phyloP scores from a whole-genome alignment of 176 grass and related monocot species.

The Oryza nivara region DNA sequence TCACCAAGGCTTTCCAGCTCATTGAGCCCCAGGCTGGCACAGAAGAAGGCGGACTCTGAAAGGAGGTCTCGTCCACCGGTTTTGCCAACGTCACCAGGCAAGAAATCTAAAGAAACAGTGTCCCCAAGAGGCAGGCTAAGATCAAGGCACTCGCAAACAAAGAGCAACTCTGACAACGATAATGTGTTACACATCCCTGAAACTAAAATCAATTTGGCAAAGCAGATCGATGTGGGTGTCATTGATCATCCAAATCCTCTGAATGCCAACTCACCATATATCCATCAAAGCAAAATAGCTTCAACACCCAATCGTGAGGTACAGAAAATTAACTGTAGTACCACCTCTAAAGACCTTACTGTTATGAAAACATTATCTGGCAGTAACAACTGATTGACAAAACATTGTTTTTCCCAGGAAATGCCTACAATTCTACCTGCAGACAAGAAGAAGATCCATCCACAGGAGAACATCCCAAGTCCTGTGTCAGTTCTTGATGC shows the following conservation, averaged over 20 bases:
- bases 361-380: background rate
- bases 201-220: conserved; percentile 30
- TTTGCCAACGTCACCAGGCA: conserved; percentile 17
- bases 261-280: conserved; percentile 27
- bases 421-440: background rate
- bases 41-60: conserved; percentile 49
- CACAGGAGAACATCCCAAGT: conserved; percentile 42
- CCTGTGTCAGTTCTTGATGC: conserved; percentile 67
- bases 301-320: conserved; percentile 40
- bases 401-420: conserved; percentile 36
- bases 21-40: conserved; percentile 45
- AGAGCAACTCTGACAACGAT: background rate
- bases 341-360: background rate
- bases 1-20: conserved; percentile 41
- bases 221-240: conserved; percentile 21
- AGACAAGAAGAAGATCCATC: conserved; percentile 37
- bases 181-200: conserved; percentile 18
- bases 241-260: conserved; percentile 7
- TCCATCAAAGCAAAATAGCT: conserved; percentile 25
- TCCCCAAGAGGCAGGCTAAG: conserved; percentile 53
- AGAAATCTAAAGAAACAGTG: conserved; percentile 38
- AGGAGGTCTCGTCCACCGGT: conserved; percentile 22
- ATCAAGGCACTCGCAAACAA: conserved; percentile 38
- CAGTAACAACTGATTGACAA: background rate
- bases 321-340: conserved; percentile 5